Base-by-base conservation (phyloP, 2,329 filamentous ascomycete species). In the Fusarium circinatum region DNA sequence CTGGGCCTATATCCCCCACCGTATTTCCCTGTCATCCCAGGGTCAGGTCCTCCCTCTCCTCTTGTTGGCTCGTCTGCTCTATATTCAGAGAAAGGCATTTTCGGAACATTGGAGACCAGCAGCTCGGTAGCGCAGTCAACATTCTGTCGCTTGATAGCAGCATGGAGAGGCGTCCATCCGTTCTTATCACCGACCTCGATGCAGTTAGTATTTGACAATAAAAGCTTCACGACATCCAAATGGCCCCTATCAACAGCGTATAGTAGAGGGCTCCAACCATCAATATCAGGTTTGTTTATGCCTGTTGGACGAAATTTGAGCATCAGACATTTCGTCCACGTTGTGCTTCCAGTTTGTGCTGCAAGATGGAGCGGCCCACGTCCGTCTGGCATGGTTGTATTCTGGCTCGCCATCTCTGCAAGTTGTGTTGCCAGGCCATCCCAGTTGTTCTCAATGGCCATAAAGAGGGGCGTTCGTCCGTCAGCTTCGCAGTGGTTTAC, bases 71-170 rank as follows among this genome's bases (percentile, higher is more conserved):
- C 30, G 4, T 34, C 48, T 20, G 9, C 2, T 15, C n/a, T 24
- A 1, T 24, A 24, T 20, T 34, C 4, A 0, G 8, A 34, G 7
- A 34, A 34, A 4, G 30, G 48, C 10, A 52, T 3, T 14, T 36
- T 52, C 8, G 48, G n/a, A 3, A 52, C 9, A 24, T 36, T 36
- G 0, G 48, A 34, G 0, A 8, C 0, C 4, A 52, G 13, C 1
- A 52, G 0, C 17, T 52, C 30, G 0, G n/a, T 36, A 6, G 17
- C 9, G 9, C 30, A 52, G 1, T 26, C 48, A 0, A 34, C 0
- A 10, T 36, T 24, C 13, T 52, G n/a, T 1, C 20, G 48, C 6
- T 52, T 52, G 3, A 52, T 36, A 36, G 48, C 30, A 8, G 48
- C 30, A 52, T 52, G 48, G 0, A 52, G 13, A 1, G 48, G 48